Evolutionary conservation across 805 yeast species (phyloP), one percentile per base, ranked within the genome.

Genomic region (Priceomyces fermenticarens): DNA sequence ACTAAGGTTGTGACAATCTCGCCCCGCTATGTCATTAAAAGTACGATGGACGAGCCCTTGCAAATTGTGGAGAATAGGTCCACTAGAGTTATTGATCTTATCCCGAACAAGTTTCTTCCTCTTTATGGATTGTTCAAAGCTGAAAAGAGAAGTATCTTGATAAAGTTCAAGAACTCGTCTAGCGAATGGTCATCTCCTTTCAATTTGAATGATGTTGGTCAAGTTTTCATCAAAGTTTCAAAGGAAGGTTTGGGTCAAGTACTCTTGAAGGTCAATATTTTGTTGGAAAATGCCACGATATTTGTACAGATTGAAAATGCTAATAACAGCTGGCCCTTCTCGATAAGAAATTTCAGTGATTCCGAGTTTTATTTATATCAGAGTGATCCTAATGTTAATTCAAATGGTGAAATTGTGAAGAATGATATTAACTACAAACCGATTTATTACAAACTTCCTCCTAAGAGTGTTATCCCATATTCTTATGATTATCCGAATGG

Each of bases 401-500:
- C 78, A 43, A 88, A 86, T 39, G 83, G 81, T 13, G 75, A 75
- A 39, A 62, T 72, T 9, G 72, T 70, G 2, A 73, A 66, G 20
- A 57, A 67, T 1, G 81, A 75, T 36, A 68, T 72, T 2, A 73
- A 75, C 10, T 90, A 84, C 63, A 81, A 79, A 46, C 97, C 97
- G 0, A 73, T 88, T 9, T 80, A 74, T 53, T 93, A 91, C 58
- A 76, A 79, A 35, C 73, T 95, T 10, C 97, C 98, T 0, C 81
- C 95, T 1, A 80, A 80, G 54, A 86, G 96, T 63, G 95, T 88
- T 2, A 93, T 93, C 98, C 97, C 98, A 0, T 93, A 93, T 60
- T 88, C 99, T 0, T 93, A 97, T 90, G 99, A 93, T 59, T 93
- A 78, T 63, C 99, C 99, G 1, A 88, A 95, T 39, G 97, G 96